phyloP scores from a whole-genome alignment of 2,329 filamentous ascomycete genomes.

The Colletotrichum sp. region DNA sequence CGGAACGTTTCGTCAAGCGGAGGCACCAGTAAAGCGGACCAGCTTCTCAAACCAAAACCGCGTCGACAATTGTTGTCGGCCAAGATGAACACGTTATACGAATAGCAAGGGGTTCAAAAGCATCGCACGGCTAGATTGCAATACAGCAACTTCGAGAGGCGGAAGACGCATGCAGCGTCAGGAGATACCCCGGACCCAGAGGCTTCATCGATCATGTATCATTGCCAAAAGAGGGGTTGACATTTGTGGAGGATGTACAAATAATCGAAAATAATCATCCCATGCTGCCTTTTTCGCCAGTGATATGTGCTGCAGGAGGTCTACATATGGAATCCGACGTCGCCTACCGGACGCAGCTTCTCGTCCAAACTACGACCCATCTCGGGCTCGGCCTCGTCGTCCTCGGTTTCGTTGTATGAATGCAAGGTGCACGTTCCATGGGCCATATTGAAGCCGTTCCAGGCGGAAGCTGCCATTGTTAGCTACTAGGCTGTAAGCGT shows the following conservation, averaged over 20 bases:
- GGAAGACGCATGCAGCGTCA: background rate
- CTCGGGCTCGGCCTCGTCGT: conserved; percentile 67
- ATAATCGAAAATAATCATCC: conserved; percentile 20
- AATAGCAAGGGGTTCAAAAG: conserved; percentile 5
- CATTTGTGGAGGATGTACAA: conserved; percentile 17
- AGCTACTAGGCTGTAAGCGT: background rate
- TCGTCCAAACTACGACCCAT: conserved; percentile 68
- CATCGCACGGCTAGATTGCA: conserved; percentile 10
- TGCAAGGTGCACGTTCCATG: conserved; percentile 80
- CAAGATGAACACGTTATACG: conserved; percentile 13
- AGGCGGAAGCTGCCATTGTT: conserved; percentile 69
- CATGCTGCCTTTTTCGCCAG: background rate
- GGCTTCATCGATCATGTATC: conserved; percentile 20
- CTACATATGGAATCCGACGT: background rate
- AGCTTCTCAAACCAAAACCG: background rate
- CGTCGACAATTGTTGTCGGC: background rate
- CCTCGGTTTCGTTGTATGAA: conserved; percentile 73
- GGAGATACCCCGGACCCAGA: conserved; percentile 18
- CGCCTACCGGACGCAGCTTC: conserved; percentile 49
- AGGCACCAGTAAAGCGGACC: background rate
- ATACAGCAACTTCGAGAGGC: background rate
- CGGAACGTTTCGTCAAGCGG: background rate
- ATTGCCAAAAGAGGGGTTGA: conserved; percentile 21
- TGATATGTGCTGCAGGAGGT: background rate
- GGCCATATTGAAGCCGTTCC: conserved; percentile 78